Evolutionary conservation across 805 yeast species (phyloP).

Genomic region (Candida nitratophila): DNA sequence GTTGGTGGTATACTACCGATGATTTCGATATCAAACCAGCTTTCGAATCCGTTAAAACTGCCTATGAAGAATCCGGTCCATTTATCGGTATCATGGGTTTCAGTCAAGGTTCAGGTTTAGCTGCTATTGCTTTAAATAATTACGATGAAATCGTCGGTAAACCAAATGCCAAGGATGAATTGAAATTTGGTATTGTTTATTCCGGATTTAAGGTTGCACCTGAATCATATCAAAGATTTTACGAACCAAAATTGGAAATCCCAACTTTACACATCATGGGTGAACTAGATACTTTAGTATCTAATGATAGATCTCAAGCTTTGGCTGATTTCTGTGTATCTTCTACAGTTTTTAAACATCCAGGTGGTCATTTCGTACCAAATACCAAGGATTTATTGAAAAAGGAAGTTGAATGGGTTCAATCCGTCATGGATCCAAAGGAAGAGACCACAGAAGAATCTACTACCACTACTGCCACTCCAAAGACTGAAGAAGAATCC

Average conservation of each 20-base stretch:
- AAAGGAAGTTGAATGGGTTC: constrained; percentile 29
- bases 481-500: background rate
- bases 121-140: constrained; percentile 59
- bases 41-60: constrained; percentile 40
- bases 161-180: constrained; percentile 33
- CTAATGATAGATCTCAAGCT: constrained; percentile 58
- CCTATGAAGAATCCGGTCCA: constrained; percentile 62
- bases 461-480: background rate
- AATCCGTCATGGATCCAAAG: constrained; percentile 10
- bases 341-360: constrained; percentile 58
- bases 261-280: constrained; percentile 77
- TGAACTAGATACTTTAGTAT: constrained; percentile 79
- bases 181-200: constrained; percentile 71
- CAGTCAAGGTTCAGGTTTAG: constrained; percentile 90
- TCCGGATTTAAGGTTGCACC: constrained; percentile 45
- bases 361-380: constrained; percentile 97
- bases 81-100: constrained; percentile 87
- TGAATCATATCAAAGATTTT: constrained; percentile 20
- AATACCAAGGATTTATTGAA: constrained; percentile 51
- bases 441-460: constrained; percentile 3
- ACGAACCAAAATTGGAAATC: constrained; percentile 17
- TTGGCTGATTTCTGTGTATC: constrained; percentile 49
- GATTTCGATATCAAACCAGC: constrained; percentile 30
- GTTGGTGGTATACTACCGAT: constrained; percentile 68
- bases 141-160: constrained; percentile 43